These are phyloP conservation scores for Gillenia trifoliata DNA, from an alignment of 306 rosid species.

Conservation along the genomic window DNA sequence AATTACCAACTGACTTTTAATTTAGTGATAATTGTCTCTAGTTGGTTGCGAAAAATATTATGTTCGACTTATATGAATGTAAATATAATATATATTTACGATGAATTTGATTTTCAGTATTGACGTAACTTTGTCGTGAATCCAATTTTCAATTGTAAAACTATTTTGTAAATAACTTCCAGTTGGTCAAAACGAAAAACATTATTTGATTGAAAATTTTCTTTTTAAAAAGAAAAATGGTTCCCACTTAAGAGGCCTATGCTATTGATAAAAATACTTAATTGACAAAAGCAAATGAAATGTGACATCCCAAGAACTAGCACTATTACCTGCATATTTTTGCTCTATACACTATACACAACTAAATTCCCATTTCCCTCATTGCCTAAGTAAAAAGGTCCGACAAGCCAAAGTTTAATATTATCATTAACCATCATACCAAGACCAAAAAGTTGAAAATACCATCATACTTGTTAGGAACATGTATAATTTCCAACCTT, in stretches of 20 bases:
- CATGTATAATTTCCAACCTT: slow-evolving; percentile 24
- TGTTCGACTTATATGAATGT: no score
- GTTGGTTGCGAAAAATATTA: no score
- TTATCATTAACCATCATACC: slow-evolving; percentile 31
- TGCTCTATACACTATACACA: background rate
- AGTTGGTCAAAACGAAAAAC: background rate
- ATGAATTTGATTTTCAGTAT: background rate
- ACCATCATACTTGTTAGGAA: slow-evolving; percentile 19
- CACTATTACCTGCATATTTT: slow-evolving; percentile 4
- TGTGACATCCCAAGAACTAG: background rate
- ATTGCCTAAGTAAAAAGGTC: slow-evolving; percentile 23
- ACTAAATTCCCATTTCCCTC: background rate
- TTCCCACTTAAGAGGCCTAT: background rate
- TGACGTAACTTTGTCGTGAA: background rate
- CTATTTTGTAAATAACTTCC: background rate
- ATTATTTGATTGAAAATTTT: background rate
- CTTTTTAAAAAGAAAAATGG: background rate
- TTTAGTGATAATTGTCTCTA: no score
- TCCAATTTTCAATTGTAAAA: background rate
- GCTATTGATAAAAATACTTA: background rate
- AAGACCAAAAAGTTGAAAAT: slow-evolving; percentile 14
- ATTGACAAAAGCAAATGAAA: background rate
- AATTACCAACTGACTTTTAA: no score
- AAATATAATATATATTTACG: background rate
- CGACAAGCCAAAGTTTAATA: slow-evolving; percentile 20